phyloP scores from a whole-genome alignment of 2,329 filamentous ascomycete genomes.

The Microcyclospora tardicrescens region DNA sequence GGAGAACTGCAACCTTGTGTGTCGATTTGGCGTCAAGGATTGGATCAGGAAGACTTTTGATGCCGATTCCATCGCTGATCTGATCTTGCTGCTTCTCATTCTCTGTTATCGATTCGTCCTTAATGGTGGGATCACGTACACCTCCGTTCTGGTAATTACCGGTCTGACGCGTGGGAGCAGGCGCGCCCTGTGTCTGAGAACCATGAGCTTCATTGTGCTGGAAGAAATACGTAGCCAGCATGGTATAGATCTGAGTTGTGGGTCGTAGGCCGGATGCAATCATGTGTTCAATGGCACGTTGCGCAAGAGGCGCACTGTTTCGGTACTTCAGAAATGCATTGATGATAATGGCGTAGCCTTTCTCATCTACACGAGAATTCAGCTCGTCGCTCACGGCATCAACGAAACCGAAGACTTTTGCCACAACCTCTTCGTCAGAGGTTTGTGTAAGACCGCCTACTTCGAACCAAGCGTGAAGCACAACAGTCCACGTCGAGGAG shows the following conservation, averaged over 20 bases:
- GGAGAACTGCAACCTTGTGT: no score
- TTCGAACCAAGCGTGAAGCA: conserved; percentile 48
- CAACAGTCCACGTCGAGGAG: conserved; percentile 55
- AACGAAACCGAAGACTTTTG: conserved; percentile 45
- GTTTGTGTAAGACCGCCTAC: conserved; percentile 33
- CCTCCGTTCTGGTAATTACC: neutral
- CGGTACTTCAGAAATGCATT: conserved; percentile 45
- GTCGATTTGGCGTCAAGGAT: no score
- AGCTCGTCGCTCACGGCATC: conserved; percentile 44
- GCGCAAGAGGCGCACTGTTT: conserved; percentile 38
- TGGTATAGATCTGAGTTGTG: conserved; percentile 59
- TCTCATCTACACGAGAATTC: conserved; percentile 42
- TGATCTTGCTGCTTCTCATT: conserved; percentile 27
- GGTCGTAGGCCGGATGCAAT: conserved; percentile 38
- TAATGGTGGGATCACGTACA: no score
- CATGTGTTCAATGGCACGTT: conserved; percentile 52
- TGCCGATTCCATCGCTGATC: no score
- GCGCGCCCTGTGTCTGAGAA: no score
- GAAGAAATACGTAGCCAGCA: conserved; percentile 57
- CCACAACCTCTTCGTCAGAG: conserved; percentile 37
- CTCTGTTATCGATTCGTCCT: neutral
- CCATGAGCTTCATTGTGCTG: conserved; percentile 7
- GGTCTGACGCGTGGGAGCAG: neutral
- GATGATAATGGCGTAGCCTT: conserved; percentile 58
- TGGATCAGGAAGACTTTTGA: no score